Conservation (phyloP, 148 eudicot species). For the Cornus kousa region DNA sequence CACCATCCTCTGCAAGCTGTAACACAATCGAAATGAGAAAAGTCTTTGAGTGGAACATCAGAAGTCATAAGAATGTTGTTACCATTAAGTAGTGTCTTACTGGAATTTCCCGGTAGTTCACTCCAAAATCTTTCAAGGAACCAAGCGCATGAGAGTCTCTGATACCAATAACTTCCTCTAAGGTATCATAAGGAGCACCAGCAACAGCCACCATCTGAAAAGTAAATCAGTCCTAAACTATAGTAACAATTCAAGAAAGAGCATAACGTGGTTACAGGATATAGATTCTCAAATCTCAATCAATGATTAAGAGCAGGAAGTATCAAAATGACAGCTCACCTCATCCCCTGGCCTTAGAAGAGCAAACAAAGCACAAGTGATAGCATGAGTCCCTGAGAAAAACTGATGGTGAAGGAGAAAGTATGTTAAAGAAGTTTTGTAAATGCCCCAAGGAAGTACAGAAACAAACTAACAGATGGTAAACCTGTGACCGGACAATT, state of each 20-base stretch:
- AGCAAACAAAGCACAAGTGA: slow-evolving; percentile 95
- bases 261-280: neutral
- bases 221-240: slow-evolving; percentile 20
- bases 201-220: slow-evolving; percentile 96
- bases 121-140: slow-evolving; percentile 82
- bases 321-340: slow-evolving; percentile 37
- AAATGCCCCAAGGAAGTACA: neutral
- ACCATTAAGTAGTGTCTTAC: slow-evolving; percentile 36
- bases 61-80: slow-evolving; percentile 1
- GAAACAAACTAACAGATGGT: slow-evolving; percentile 1
- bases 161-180: slow-evolving; percentile 96
- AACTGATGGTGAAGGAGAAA: slow-evolving; percentile 49
- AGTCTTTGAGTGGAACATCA: neutral
- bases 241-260: neutral
- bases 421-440: slow-evolving; percentile 10
- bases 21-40: slow-evolving; percentile 8
- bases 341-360: slow-evolving; percentile 92
- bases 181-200: slow-evolving; percentile 94
- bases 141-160: slow-evolving; percentile 79
- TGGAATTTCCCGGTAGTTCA: slow-evolving; percentile 75
- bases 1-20: slow-evolving; percentile 85
- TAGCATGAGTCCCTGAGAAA: slow-evolving; percentile 98
- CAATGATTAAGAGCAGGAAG: neutral
- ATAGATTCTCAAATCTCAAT: neutral
- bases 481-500: slow-evolving; percentile 89